Percentiles rank a stretch among this genome's conserved stretches.
Evolutionary conservation across 805 yeast species (phyloP).

Genomic region (Teunomyces atbi): DNA sequence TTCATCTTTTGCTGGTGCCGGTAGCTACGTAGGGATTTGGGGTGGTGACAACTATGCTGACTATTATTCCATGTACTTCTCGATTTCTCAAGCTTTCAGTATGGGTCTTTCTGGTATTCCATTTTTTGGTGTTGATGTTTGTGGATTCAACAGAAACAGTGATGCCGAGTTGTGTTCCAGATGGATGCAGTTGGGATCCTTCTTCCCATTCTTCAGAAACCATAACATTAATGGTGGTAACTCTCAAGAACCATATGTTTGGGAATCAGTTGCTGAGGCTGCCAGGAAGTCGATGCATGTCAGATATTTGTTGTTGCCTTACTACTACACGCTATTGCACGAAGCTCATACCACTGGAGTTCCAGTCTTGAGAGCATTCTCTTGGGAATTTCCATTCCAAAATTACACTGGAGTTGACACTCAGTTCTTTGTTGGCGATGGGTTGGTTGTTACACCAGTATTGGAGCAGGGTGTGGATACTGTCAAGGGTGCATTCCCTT

Average conservation of each 20-base stretch:
- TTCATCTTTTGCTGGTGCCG: slow-evolving; percentile 23
- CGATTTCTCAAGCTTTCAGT: slow-evolving; percentile 24
- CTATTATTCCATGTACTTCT: slow-evolving; percentile 19
- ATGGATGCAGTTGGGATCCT: slow-evolving; percentile 34
- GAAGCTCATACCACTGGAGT: slow-evolving; percentile 21
- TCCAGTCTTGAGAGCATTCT: slow-evolving; percentile 21
- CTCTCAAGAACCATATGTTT: slow-evolving; percentile 30
- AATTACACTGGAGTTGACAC: slow-evolving; percentile 16
- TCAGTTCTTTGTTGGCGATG: slow-evolving; percentile 26
- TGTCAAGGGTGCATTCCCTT: slow-evolving; percentile 22
- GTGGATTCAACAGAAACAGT: slow-evolving; percentile 25
- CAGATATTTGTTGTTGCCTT: slow-evolving; percentile 34
- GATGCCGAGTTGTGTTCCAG: slow-evolving; percentile 26
- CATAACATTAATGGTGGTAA: slow-evolving; percentile 25
- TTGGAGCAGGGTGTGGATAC: slow-evolving; percentile 19
- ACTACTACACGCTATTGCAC: slow-evolving; percentile 23
- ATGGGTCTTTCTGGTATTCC: slow-evolving; percentile 24
- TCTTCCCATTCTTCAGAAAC: slow-evolving; percentile 34
- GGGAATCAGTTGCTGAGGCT: slow-evolving; percentile 27
- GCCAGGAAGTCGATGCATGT: slow-evolving; percentile 28
- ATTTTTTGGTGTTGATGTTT: slow-evolving; percentile 26
- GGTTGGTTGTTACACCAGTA: slow-evolving; percentile 24
- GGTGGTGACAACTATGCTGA: slow-evolving; percentile 25
- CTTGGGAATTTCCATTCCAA: slow-evolving; percentile 23
- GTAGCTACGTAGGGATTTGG: slow-evolving; percentile 22